A percentile compares a stretch with the other conserved stretches of the same genome.
These are phyloP conservation scores for Fusarium decemcellulare DNA, from an alignment of 2,329 filamentous ascomycete genomes.

Conservation along the genomic window DNA sequence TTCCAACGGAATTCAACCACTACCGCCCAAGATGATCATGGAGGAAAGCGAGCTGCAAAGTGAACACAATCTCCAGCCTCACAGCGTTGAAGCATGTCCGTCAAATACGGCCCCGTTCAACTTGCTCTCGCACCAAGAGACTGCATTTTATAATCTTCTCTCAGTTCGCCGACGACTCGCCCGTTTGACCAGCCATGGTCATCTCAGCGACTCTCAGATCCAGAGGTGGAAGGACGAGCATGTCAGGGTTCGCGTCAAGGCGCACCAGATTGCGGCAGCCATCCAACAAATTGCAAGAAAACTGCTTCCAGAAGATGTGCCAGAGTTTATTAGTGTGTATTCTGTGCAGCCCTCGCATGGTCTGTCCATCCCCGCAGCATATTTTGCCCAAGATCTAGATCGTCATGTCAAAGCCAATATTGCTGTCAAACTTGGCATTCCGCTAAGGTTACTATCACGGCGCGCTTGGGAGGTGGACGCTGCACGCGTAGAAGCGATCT, in stretches of 20 bases:
- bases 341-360: background rate
- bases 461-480: conserved; percentile 27
- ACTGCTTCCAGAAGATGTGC: background rate
- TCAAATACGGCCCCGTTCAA: too few relatives aligned
- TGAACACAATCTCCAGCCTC: too few relatives aligned
- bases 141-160: background rate
- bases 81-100: too few relatives aligned
- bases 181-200: conserved; percentile 15
- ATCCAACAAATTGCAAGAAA: conserved; percentile 17
- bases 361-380: background rate
- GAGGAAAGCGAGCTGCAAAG: too few relatives aligned
- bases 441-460: background rate
- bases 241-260: conserved; percentile 22
- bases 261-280: conserved; percentile 8
- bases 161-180: conserved; percentile 16
- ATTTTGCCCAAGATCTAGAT: background rate
- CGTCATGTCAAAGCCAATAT: background rate
- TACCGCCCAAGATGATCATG: too few relatives aligned
- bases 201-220: background rate
- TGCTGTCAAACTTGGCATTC: background rate
- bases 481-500: conserved; percentile 34
- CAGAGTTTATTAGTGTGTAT: too few relatives aligned
- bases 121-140: background rate
- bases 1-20: too few relatives aligned
- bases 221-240: conserved; percentile 27